Conservation (phyloP, 371 early-diverging fungal species). For the Saksenaea vasiformis region DNA sequence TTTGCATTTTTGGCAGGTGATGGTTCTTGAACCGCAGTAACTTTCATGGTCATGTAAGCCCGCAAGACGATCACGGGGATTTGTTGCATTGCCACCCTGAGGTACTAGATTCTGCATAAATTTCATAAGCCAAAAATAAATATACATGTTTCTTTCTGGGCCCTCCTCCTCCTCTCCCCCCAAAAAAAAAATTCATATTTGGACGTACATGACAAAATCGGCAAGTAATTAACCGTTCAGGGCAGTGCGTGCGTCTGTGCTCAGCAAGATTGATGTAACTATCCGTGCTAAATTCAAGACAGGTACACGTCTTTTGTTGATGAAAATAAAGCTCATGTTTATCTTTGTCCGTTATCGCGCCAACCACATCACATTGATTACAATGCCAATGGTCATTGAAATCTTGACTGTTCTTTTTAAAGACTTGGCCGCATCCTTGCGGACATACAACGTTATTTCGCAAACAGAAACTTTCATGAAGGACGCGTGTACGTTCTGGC, state of each 20-base stretch:
- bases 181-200: not conserved
- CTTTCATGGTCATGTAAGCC: constrained; percentile 81
- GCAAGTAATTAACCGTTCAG: constrained; percentile 78
- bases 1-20: constrained; percentile 77
- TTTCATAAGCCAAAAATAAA: not conserved
- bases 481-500: constrained; percentile 53
- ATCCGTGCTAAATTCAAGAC: constrained; percentile 37
- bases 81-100: constrained; percentile 63
- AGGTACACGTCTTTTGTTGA: constrained; percentile 61
- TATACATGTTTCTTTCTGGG: constrained; percentile 1
- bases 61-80: constrained; percentile 66
- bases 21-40: constrained; percentile 86
- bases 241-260: constrained; percentile 74
- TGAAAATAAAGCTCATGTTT: constrained; percentile 77
- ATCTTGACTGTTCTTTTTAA: constrained; percentile 69
- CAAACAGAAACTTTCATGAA: constrained; percentile 79
- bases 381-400: constrained; percentile 82
- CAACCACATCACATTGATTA: constrained; percentile 62
- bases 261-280: constrained; percentile 56
- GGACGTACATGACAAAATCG: constrained; percentile 74
- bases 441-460: constrained; percentile 77
- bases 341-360: constrained; percentile 42
- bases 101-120: constrained; percentile 52
- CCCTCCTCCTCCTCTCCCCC: not conserved
- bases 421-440: constrained; percentile 63